Conservation (phyloP, 1,139 yeast genomes). For the Debaryomyces robertsiae region DNA sequence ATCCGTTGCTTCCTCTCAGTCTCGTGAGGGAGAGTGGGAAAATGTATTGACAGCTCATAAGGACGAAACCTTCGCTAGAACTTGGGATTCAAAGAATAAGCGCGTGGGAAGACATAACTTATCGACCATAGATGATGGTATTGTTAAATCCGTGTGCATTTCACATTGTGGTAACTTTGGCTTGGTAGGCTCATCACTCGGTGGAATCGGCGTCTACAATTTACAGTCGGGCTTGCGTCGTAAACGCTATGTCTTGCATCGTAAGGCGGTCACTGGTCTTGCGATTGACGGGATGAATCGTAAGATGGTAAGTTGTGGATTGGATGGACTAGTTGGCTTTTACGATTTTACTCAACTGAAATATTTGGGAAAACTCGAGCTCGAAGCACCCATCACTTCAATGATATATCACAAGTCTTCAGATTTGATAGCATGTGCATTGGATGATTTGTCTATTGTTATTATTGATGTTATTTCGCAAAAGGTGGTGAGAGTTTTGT, state of each 20-base stretch:
- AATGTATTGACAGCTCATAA: conserved; percentile 90
- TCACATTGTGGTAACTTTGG: conserved; percentile 97
- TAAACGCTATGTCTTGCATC: conserved; percentile 65
- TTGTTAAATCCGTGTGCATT: conserved; percentile 78
- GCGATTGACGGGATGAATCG: conserved; percentile 89
- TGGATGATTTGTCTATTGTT: conserved; percentile 84
- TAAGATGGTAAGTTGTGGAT: conserved; percentile 81
- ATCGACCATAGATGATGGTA: conserved; percentile 73
- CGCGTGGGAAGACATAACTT: conserved; percentile 78
- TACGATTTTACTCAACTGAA: conserved; percentile 79
- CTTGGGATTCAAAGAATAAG: conserved; percentile 87
- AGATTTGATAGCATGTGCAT: conserved; percentile 80
- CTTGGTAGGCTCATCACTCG: conserved; percentile 85
- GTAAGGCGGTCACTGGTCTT: conserved; percentile 79
- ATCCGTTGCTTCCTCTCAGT: conserved; percentile 70
- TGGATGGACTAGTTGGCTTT: conserved; percentile 89
- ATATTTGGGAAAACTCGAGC: conserved; percentile 64
- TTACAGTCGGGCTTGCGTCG: conserved; percentile 86
- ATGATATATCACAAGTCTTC: conserved; percentile 79
- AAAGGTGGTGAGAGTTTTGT: conserved; percentile 79
- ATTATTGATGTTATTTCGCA: conserved; percentile 82
- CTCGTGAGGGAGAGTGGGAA: conserved; percentile 93
- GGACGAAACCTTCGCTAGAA: conserved; percentile 80
- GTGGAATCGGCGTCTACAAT: conserved; percentile 88
- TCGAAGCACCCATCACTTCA: conserved; percentile 77